These are phyloP conservation scores for Harringtonia lauricola DNA, from an alignment of 2,329 filamentous ascomycete genomes.

Conservation along the genomic window DNA sequence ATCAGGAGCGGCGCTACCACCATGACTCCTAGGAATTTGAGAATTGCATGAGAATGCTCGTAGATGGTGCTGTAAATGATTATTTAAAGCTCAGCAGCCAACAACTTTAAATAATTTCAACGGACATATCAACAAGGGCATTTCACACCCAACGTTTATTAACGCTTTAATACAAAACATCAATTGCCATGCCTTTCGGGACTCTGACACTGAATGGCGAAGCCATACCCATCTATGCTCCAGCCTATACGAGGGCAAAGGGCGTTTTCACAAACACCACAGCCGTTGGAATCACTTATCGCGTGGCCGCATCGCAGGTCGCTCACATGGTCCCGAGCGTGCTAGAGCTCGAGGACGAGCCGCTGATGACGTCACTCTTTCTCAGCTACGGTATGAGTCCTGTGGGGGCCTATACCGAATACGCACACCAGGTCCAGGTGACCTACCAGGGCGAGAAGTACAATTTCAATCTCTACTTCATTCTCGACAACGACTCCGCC, in stretches of 20 bases:
- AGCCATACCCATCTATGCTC: slow-evolving; percentile 1
- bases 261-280: slow-evolving; percentile 1
- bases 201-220: slow-evolving; percentile 1
- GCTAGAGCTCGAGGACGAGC: slow-evolving; percentile 4
- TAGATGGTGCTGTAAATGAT: too few relatives aligned
- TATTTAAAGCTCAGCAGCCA: too few relatives aligned
- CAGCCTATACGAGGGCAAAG: neutral
- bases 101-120: too few relatives aligned
- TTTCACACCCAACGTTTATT: neutral
- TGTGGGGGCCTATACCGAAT: slow-evolving; percentile 1
- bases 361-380: neutral
- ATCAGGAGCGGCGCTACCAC: neutral
- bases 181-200: neutral
- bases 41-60: too few relatives aligned
- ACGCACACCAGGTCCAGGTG: slow-evolving; percentile 1
- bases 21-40: neutral
- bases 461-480: neutral
- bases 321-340: neutral
- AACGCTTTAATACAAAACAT: neutral
- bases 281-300: neutral
- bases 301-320: neutral
- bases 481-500: slow-evolving; percentile 1
- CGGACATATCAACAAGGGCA: neutral
- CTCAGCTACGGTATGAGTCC: slow-evolving; percentile 1
- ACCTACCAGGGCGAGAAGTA: neutral